Conservation (phyloP, 1,139 yeast genomes). For the Maudiozyma humilis region DNA sequence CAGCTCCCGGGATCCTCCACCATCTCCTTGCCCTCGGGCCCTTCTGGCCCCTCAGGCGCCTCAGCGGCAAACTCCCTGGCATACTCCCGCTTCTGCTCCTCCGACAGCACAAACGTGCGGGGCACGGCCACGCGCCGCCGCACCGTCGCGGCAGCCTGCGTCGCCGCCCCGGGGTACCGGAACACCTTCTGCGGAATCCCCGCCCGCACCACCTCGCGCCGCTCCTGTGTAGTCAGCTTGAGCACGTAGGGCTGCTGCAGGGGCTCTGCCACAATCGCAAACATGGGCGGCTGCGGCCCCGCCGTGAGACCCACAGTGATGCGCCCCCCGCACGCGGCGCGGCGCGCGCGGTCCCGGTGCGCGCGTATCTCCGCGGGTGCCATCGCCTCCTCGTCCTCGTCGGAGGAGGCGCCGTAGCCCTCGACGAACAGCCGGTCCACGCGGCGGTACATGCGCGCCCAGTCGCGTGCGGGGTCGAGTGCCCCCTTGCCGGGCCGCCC, state of each 20-base stretch:
- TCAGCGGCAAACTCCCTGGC: background rate
- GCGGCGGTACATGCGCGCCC: constrained; percentile 12
- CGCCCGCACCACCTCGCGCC: constrained; percentile 15
- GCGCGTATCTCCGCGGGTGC: constrained; percentile 15
- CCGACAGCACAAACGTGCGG: constrained; percentile 8
- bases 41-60: no score
- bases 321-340: constrained; percentile 22
- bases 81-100: background rate
- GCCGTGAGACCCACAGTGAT: constrained; percentile 16
- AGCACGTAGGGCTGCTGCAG: constrained; percentile 24
- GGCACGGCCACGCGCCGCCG: constrained; percentile 13
- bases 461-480: constrained; percentile 14
- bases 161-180: constrained; percentile 11
- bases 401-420: constrained; percentile 27
- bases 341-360: constrained; percentile 13
- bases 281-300: constrained; percentile 10
- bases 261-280: constrained; percentile 29
- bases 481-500: no score
- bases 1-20: no score
- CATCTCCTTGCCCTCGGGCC: no score
- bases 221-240: constrained; percentile 18
- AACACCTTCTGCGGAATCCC: constrained; percentile 12
- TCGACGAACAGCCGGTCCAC: constrained; percentile 19
- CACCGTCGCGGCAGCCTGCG: constrained; percentile 17
- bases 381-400: constrained; percentile 27